These are phyloP conservation scores for Blastobotrys petasosporus DNA, from an alignment of 1,139 yeast species.

Conservation along the genomic window DNA sequence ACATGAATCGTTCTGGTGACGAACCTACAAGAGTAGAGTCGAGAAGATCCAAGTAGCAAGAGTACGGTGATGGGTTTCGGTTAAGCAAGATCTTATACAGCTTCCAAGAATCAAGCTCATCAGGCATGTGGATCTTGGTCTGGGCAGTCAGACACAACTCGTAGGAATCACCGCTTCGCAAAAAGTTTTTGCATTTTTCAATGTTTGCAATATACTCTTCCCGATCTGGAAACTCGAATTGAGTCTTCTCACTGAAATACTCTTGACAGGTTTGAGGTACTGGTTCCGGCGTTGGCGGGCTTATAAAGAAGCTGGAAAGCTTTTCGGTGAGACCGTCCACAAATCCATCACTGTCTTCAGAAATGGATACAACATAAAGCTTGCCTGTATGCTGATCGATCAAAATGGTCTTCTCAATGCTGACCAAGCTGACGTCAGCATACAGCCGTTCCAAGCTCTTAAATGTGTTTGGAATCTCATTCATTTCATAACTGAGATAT, in stretches of 20 bases:
- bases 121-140: slow-evolving; percentile 48
- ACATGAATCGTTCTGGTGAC: slow-evolving; percentile 88
- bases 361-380: slow-evolving; percentile 49
- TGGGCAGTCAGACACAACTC: slow-evolving; percentile 87
- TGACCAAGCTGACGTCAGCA: slow-evolving; percentile 75
- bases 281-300: slow-evolving; percentile 1
- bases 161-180: slow-evolving; percentile 84
- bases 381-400: slow-evolving; percentile 45
- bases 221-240: slow-evolving; percentile 49
- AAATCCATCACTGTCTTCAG: slow-evolving; percentile 33
- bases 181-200: slow-evolving; percentile 56
- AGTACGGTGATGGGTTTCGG: slow-evolving; percentile 88
- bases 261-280: slow-evolving; percentile 18
- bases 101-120: slow-evolving; percentile 54
- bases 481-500: slow-evolving; percentile 70
- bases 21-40: slow-evolving; percentile 66
- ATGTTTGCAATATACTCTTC: slow-evolving; percentile 53
- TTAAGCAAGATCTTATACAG: slow-evolving; percentile 65
- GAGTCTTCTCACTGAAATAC: slow-evolving; percentile 23
- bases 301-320: slow-evolving; percentile 1
- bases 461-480: slow-evolving; percentile 39
- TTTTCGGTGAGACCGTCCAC: slow-evolving; percentile 1
- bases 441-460: slow-evolving; percentile 22
- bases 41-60: slow-evolving; percentile 71
- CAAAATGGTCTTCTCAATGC: slow-evolving; percentile 59